phyloP scores from a whole-genome alignment of 306 rosid genomes.

The Citrullus colocynthis region DNA sequence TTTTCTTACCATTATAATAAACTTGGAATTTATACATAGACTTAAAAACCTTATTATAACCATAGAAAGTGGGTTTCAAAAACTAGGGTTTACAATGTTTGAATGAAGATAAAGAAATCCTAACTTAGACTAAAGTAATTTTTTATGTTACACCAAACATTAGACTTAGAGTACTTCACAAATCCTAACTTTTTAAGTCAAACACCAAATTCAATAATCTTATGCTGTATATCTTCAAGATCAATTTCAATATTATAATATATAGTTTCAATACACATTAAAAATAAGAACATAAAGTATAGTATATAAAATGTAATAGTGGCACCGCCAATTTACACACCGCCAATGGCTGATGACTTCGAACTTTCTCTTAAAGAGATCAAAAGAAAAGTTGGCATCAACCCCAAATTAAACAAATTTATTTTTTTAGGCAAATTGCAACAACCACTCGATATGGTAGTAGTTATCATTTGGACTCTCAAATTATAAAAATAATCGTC shows the following conservation, averaged over 20 bases:
- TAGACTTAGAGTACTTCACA: neutral
- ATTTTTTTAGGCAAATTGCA: too few species aligned
- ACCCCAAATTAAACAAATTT: neutral
- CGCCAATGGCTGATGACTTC: neutral
- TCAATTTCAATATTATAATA: neutral
- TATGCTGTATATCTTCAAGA: neutral
- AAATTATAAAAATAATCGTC: too few species aligned
- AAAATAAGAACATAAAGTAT: neutral
- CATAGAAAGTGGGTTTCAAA: neutral
- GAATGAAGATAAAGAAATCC: neutral
- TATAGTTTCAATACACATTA: neutral
- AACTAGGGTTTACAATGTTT: neutral
- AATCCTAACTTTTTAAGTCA: neutral
- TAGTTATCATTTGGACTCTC: too few species aligned
- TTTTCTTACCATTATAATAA: neutral
- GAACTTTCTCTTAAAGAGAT: neutral
- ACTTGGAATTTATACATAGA: neutral
- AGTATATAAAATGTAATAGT: neutral
- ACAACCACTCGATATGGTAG: too few species aligned
- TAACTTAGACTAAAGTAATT: neutral
- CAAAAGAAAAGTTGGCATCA: neutral
- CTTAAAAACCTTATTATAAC: neutral
- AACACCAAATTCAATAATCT: neutral
- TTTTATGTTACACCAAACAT: neutral
- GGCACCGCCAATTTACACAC: conserved; percentile 4